Evolutionary conservation across 345 rosid species (phyloP), one percentile per base, ranked within the genome.

Genomic region (Pugionium dolabratum): DNA sequence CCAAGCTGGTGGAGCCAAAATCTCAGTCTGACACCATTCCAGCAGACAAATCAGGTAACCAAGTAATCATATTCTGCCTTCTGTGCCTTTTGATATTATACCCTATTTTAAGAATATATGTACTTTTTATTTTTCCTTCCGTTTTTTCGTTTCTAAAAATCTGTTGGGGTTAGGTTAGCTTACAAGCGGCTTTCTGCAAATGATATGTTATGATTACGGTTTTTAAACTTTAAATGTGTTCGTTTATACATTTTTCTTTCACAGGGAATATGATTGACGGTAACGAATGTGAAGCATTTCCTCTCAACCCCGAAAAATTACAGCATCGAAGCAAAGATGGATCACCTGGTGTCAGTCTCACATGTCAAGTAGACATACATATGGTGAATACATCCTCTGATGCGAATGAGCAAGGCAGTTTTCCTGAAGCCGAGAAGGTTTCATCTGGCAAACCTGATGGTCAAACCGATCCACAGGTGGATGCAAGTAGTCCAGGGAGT

Each of bases 41-140:
- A 70, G 50, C 34, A 3, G 62, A 70, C 29, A 76, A 68, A 41
- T 71, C 80, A 62, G 86, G 94, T 89, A 68, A 41, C 69, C 80
- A 62, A 85, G 94, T 89, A 73, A 40, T 60, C 32, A 76, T 47
- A 25, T 69, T 50, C 59, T 18, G 18, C 18, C 18, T 18, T 39
- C 47, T 66, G 27, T 48, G 69, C 10, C 36, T 44, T 33, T 63
- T 46, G 51, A 34, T 39, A 63, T 36, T 37, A 62, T 42, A 55
- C 55, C 51, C 29, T n/a, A 18, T 44, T 59, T 48, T 39, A 61
- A 39, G 34, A 28, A 7, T 29, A 53, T 48, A 30, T 58, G 39
- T 42, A 26, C 29, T 33, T 61, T 27, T 52, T 4, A 3, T 9
- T 32, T 43, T 42, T 32, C 46, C 11, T 43, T 49, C 48, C 53